These are phyloP conservation scores for Roridomyces roridus DNA, from an alignment of 768 basidiomycete species.

Conservation along the genomic window DNA sequence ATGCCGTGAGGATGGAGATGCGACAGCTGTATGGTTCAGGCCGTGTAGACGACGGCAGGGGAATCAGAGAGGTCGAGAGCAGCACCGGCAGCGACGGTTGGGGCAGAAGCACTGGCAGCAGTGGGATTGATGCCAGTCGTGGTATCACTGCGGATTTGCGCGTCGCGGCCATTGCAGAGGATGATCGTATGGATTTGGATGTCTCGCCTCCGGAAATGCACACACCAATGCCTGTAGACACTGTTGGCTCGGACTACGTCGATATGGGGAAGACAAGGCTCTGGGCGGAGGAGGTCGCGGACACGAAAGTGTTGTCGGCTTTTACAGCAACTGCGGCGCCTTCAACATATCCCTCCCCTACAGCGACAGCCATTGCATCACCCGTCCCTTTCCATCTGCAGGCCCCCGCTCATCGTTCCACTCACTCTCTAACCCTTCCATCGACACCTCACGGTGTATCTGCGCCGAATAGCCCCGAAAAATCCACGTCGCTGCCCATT, in stretches of 20 bases:
- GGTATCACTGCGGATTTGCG: slow-evolving; percentile 15
- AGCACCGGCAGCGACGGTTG: not conserved
- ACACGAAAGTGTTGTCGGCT: slow-evolving; percentile 14
- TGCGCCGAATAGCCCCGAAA: not conserved
- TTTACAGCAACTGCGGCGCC: slow-evolving; percentile 7
- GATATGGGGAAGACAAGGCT: slow-evolving; percentile 16
- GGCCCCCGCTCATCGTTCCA: slow-evolving; percentile 3
- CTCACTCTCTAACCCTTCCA: slow-evolving; percentile 15
- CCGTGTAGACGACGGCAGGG: not conserved
- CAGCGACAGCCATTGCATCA: not conserved
- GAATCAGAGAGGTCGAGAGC: not conserved
- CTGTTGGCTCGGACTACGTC: not conserved
- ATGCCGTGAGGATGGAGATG: slow-evolving; percentile 71
- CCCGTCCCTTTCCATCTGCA: slow-evolving; percentile 16
- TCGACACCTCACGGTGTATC: not conserved
- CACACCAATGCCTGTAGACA: slow-evolving; percentile 23
- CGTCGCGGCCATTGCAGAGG: slow-evolving; percentile 4
- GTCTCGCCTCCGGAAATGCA: not conserved
- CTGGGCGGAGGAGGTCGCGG: slow-evolving; percentile 24
- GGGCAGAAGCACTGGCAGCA: not conserved
- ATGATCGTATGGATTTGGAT: slow-evolving; percentile 23
- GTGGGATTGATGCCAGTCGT: slow-evolving; percentile 3
- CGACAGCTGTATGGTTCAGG: slow-evolving; percentile 25
- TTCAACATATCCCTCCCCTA: not conserved
- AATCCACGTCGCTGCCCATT: slow-evolving; percentile 12